Base-by-base conservation (phyloP, 371 early-diverging fungal genomes). In the Syncephalastrum contaminatum region DNA sequence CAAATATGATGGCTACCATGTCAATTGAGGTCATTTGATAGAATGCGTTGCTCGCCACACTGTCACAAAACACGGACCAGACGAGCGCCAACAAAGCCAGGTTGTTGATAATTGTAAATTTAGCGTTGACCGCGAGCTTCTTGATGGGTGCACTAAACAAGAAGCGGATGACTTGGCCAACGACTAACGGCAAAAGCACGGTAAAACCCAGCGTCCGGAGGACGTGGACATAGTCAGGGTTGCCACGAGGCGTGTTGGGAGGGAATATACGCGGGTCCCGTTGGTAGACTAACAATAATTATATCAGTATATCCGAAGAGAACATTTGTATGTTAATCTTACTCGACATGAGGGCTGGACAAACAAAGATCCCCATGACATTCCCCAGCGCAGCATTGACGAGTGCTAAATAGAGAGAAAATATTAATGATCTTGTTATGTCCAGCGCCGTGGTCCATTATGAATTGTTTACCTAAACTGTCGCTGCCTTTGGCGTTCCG, bases 41-140 rank as follows among this genome's bases (percentile, higher is more conserved):
- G 25, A 77, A 82, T 2, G 85, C 77, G 56, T 85, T 55, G 50
- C 78, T 80, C 10, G 81, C 64, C 40, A 88, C 87, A 15, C 88
- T 84, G 66, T 90, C 88, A 66, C 87, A 85, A 54, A 90, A 88
- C 7, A 88, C 85, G 30, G 82, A 81, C 85, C 86, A 90, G 16
- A 90, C 88, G 20, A 90, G 70, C 51, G 80, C 67, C 46, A 90
- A 58, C 4, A 90, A 70, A 36, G 87, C 76, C 8, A 75, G 45
- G 43, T 73, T 76, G 60, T 85, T 86, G 60, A 88, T 60, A 41
- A 81, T 81, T 2, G 82, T 62, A 54, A 88, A 81, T 27, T 74
- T 78, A 14, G 82, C 62, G 50, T 66, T 74, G 39, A 54, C 69
- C 41, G 75, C 71, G 16, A 85, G 59, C 53, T 66, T 69, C 41